Conservation (phyloP, 2,329 filamentous ascomycete species). For the Xylogone sp. region DNA sequence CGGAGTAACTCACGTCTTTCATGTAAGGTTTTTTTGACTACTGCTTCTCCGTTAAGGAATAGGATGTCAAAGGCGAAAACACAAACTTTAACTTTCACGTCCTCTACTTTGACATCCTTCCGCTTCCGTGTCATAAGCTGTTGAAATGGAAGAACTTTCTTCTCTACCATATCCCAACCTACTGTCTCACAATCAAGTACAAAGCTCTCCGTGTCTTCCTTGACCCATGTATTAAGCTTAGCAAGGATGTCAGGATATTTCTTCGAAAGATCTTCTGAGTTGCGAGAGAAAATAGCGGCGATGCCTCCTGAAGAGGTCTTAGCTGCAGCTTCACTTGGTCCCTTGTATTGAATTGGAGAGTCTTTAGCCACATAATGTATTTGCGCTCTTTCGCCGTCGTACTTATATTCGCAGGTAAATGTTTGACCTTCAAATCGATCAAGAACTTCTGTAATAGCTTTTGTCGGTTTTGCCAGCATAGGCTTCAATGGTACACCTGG, state of each 20-base stretch:
- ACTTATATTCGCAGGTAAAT: slow-evolving; percentile 99
- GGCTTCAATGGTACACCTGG: slow-evolving; percentile 94
- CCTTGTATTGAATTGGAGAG: slow-evolving; percentile 63
- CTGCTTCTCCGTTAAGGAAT: slow-evolving; percentile 85
- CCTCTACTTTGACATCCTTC: slow-evolving; percentile 93
- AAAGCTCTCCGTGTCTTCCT: slow-evolving; percentile 85
- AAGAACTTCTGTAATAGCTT: slow-evolving; percentile 94
- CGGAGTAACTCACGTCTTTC: slow-evolving; percentile 76
- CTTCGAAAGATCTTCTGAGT: slow-evolving; percentile 94
- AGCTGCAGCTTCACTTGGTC: slow-evolving; percentile 54
- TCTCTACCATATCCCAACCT: slow-evolving; percentile 90
- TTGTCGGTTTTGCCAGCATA: slow-evolving; percentile 98
- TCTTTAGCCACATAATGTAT: slow-evolving; percentile 94
- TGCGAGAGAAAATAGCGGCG: slow-evolving; percentile 92
- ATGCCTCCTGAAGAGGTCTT: slow-evolving; percentile 58
- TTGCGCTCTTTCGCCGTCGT: slow-evolving; percentile 96
- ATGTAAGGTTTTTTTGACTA: slow-evolving; percentile 82
- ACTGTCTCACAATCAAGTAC: slow-evolving; percentile 99
- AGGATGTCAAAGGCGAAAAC: slow-evolving; percentile 95
- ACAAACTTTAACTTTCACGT: slow-evolving; percentile 94
- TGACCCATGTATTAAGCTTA: slow-evolving; percentile 87
- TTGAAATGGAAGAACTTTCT: slow-evolving; percentile 95
- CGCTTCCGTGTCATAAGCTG: slow-evolving; percentile 97
- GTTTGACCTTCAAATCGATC: slow-evolving; percentile 93
- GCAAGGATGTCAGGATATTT: slow-evolving; percentile 95